Evolutionary conservation across 73 alveolate genomes (phyloP).

Genomic region (Tetrahymena elliotti): DNA sequence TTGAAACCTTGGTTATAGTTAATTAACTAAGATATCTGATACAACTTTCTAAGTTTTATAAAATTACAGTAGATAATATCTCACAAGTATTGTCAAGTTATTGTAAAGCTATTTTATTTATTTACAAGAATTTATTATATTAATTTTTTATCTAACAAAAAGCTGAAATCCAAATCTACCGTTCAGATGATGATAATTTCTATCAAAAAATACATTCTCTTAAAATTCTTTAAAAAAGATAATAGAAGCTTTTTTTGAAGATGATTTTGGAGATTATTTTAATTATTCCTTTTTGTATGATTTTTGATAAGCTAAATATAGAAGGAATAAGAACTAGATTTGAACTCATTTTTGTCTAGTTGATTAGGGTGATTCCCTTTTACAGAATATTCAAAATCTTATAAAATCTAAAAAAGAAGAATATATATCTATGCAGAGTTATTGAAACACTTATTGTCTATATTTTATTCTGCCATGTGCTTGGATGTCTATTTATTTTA

Average conservation of each 20-base stretch:
- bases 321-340: neutral
- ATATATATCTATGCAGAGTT: neutral
- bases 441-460: neutral
- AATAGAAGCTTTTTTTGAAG: neutral
- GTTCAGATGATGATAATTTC: neutral
- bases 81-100: neutral
- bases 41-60: neutral
- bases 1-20: neutral
- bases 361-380: neutral
- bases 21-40: neutral
- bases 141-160: too few relatives aligned
- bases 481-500: neutral
- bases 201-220: neutral
- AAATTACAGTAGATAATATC: neutral
- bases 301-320: neutral
- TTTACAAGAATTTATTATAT: too few relatives aligned
- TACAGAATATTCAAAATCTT: neutral
- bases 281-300: neutral
- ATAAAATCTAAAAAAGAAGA: neutral
- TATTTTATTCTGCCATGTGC: neutral
- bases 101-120: neutral
- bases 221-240: neutral
- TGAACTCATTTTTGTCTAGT: neutral
- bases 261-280: neutral
- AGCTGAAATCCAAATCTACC: neutral